Base-by-base conservation (phyloP, 768 basidiomycete species). In the Suillus paluster region DNA sequence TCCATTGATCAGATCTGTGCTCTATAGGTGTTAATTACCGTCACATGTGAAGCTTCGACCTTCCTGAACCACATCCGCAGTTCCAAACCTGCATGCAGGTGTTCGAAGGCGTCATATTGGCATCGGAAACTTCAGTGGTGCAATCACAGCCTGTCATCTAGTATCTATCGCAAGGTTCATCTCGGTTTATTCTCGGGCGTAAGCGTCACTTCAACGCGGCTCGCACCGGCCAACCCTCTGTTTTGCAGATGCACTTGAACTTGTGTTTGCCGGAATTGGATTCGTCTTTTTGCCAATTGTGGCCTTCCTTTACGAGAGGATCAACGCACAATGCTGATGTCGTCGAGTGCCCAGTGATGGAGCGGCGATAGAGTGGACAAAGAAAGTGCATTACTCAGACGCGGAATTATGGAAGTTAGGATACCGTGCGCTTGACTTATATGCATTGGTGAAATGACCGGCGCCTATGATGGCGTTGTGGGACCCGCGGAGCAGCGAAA, bases 211-310 rank as follows among this genome's bases (percentile, higher is more conserved):
- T 23, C 25, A 34, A 19, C 8, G 1, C 15, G 33, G 38, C 53
- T 57, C 58, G 23, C 34, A 30, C 9, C 9, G 23, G 9, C 21
- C 38, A 6, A 54, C 5, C 10, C 5, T 10, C 21, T 10, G 2
- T 21, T 17, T 49, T 50, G 38, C 50, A 89, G 88, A 89, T 66
- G 86, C 77, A 1, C 55, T 88, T 15, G 87, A 88, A 71, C 75
- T 90, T 23, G 87, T 87, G 86, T 88, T 90, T 61, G 80, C 89
- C 21, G 84, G 84, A 4, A 86, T 91, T 36, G 88, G 89, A 0
- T 75, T 89, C 66, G 76, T 89, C 8, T 68, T 72, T 33, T 66
- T 86, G 1, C 84, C 85, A 0, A 72, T 83, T 25, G 76, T 81
- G 12, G 79, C 84, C 6, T 39, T 86, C 7, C 49, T 73, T 2